These are phyloP conservation scores for Entrophospora sp. DNA, from an alignment of 192 early-diverging fungal genomes.

Conservation along the genomic window DNA sequence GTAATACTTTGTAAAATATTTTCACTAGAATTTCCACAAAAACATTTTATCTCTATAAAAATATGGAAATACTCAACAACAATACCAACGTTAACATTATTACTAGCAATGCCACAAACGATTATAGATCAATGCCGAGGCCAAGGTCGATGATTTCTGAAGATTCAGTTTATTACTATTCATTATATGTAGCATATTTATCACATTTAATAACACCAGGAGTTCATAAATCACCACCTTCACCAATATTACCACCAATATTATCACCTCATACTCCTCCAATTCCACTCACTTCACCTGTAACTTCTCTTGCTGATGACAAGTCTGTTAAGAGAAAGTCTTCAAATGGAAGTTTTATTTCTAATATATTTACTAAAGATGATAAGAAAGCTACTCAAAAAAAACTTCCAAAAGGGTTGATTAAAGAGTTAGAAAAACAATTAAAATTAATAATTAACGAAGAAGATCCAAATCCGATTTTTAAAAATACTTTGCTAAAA, in stretches of 20 bases:
- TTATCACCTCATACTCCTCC: too few relatives aligned
- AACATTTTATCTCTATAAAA: too few relatives aligned
- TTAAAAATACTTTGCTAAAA: slow-evolving; percentile 37
- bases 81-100: too few relatives aligned
- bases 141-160: not conserved
- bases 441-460: slow-evolving; percentile 41
- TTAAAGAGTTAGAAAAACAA: slow-evolving; percentile 29
- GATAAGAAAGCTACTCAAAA: slow-evolving; percentile 16
- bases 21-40: too few relatives aligned
- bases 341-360: too few relatives aligned
- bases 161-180: slow-evolving; percentile 8
- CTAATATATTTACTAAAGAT: slow-evolving; percentile 3
- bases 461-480: slow-evolving; percentile 34
- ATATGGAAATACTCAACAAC: too few relatives aligned
- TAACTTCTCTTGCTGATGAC: not conserved
- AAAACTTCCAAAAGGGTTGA: slow-evolving; percentile 39
- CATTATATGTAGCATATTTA: slow-evolving; percentile 14
- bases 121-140: too few relatives aligned
- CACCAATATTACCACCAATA: too few relatives aligned
- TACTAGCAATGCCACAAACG: too few relatives aligned
- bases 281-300: not conserved
- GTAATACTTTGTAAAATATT: too few relatives aligned
- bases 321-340: not conserved
- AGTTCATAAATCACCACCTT: not conserved
- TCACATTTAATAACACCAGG: not conserved